Base-by-base conservation (phyloP, 2,329 filamentous ascomycete genomes). In the Aspergillus texensis region DNA sequence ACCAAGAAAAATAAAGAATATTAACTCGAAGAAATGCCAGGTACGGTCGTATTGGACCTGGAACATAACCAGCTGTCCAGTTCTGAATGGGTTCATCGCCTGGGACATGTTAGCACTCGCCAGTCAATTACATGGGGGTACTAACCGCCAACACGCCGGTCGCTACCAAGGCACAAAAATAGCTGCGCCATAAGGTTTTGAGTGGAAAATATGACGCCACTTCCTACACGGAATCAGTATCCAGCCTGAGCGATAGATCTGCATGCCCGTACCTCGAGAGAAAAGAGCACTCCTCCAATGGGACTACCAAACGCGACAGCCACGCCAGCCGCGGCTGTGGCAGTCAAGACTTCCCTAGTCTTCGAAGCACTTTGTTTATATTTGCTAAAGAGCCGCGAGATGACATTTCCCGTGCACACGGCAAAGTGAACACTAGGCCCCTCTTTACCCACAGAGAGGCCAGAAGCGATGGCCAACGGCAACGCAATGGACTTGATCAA, bases 341-440 rank as follows among this genome's bases (percentile, higher is more conserved):
- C 95, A 71, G 93, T 97, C 68, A 99, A 81, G 30, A 99, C 96
- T 80, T 99, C 95, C 61, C 95, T 86, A 5, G 93, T 98, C 79
- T 98, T 98, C 60, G 93, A 92, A 1, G 94, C 94, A 78, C 95
- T 98, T 60, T 89, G 87, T 73, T 88, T 89, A 77, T 98, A 99
- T 78, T 97, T 98, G 75, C 89, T 87, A 75, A 99, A 99, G 67
- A 97, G 85, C 54, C 93, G 86, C 34, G 93, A 97, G 64, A 99
- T 95, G 67, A 99, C 94, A 77, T 97, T 98, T 62, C 95, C 95
- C 0, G 94, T 97, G 74, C 95, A 98, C 8, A 98, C 95, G 4
- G 95, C 95, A 75, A 98, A 99, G 78, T 99, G 95, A n/a, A 99
- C 95, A 78, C 94, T 97, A 0, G 95, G 95, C 0, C 95, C 95